Base-by-base conservation (phyloP, 129 eudicot genomes). In the Arctium lappa region DNA sequence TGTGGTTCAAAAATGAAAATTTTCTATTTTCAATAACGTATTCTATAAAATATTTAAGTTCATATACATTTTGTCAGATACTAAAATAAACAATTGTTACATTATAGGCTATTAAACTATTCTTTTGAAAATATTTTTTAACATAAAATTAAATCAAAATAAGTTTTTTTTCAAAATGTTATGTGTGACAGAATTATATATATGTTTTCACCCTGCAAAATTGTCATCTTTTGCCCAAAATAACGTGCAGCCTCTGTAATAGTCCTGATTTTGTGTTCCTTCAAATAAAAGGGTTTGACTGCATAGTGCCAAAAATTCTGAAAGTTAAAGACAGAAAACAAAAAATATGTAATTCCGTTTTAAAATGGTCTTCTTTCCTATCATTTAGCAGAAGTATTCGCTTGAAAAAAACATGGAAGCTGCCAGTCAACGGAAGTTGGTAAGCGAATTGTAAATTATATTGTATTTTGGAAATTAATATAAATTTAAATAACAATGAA, bases 241-340 rank as follows among this genome's bases (percentile, higher is more conserved):
- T 71, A 71, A 71, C 75, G 75, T 71, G 75, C 75, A 71, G 22
- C 11, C 5, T 27, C 75, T 71, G 75, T 71, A 15, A 71, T 71
- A 71, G 34, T 71, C 75, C 75, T 71, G 44, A 71, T 32, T 32
- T 42, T 30, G n/a, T 71, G 75, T 71, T 71, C 75, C 75, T 29
- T n/a, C 40, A 31, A 11, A 34, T 71, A 34, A 71, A 71, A 71
- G 75, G 8, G 75, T 34, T 71, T 33, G 75, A 71, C 44, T 71
- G 6, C 37, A 34, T 33, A 15, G 37, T 34, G 46, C 75, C 75
- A 71, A 33, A 71, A 11, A 31, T 7, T 33, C 27, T 71, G 75
- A 71, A 33, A 32, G 0, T 3, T 4, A 6, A 71, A 71, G 22
- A 71, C 18, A 31, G 40, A 71, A 71, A 15, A 71, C 9, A 33